Percentiles rank a stretch among this genome's conserved stretches.
Conservation (phyloP, 331 rosid species). For the Quercus tomentella region DNA sequence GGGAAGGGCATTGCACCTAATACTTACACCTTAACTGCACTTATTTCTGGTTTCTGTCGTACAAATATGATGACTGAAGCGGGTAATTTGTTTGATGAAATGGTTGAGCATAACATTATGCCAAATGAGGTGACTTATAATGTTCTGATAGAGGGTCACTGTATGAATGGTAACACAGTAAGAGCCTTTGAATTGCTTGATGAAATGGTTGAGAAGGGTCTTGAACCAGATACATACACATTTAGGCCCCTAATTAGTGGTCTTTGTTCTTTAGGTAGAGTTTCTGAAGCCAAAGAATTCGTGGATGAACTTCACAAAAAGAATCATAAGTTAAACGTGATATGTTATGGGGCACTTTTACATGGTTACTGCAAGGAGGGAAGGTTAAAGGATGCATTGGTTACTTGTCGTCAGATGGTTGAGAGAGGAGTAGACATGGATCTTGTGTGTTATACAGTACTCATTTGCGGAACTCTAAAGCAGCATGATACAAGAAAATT, state of each 20-base stretch:
- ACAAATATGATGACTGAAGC: constrained; percentile 63
- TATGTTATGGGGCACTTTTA: constrained; percentile 81
- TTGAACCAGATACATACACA: constrained; percentile 77
- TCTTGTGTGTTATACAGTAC: constrained; percentile 71
- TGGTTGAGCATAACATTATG: constrained; percentile 50
- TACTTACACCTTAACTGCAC: constrained; percentile 63
- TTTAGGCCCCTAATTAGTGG: constrained; percentile 75
- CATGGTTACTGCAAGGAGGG: constrained; percentile 86
- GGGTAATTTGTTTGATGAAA: constrained; percentile 53
- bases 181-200: constrained; percentile 76
- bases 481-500: constrained; percentile 42
- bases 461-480: constrained; percentile 66
- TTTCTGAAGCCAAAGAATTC: constrained; percentile 75
- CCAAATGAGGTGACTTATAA: constrained; percentile 94
- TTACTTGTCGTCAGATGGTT: constrained; percentile 65
- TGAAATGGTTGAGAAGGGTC: constrained; percentile 69
- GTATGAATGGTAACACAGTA: constrained; percentile 49
- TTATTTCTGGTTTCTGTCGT: constrained; percentile 78
- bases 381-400: constrained; percentile 66
- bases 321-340: constrained; percentile 57
- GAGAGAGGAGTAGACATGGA: constrained; percentile 78
- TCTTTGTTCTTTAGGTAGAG: constrained; percentile 71
- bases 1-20: constrained; percentile 64
- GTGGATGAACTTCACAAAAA: constrained; percentile 62
- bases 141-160: constrained; percentile 81